Evolutionary conservation across 805 yeast species (phyloP).

Genomic region (Candida maesae): DNA sequence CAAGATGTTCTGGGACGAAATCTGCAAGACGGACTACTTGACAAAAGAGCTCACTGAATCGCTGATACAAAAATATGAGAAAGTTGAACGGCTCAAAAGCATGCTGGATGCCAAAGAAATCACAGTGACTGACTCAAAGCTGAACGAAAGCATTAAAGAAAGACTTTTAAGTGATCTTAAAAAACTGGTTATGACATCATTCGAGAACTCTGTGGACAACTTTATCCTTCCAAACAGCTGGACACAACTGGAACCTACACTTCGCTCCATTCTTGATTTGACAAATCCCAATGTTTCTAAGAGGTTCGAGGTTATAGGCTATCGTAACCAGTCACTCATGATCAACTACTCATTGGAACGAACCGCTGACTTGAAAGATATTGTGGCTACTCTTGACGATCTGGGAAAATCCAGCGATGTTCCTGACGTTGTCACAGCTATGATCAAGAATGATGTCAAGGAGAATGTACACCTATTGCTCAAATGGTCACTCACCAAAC

Average conservation of each 20-base stretch:
- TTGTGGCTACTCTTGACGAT: slow-evolving; percentile 37
- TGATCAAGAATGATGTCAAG: slow-evolving; percentile 31
- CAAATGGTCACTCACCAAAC: slow-evolving; percentile 38
- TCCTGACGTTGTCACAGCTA: slow-evolving; percentile 29
- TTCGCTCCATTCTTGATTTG: slow-evolving; percentile 39
- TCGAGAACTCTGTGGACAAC: slow-evolving; percentile 40
- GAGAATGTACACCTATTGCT: slow-evolving; percentile 33
- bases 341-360: slow-evolving; percentile 35
- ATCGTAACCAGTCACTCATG: slow-evolving; percentile 69
- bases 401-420: slow-evolving; percentile 31
- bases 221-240: slow-evolving; percentile 65
- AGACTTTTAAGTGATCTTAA: slow-evolving; percentile 27
- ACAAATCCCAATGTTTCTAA: slow-evolving; percentile 33
- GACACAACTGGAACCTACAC: slow-evolving; percentile 46
- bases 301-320: slow-evolving; percentile 57
- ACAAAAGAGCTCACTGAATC: slow-evolving; percentile 64
- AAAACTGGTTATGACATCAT: slow-evolving; percentile 29
- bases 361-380: slow-evolving; percentile 21
- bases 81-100: slow-evolving; percentile 31
- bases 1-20: slow-evolving; percentile 68
- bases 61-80: slow-evolving; percentile 45
- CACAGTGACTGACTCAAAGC: slow-evolving; percentile 32
- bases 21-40: slow-evolving; percentile 50
- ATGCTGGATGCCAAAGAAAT: slow-evolving; percentile 34
- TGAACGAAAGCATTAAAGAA: slow-evolving; percentile 30